Evolutionary conservation across 371 early-diverging fungal genomes (phyloP).

Genomic region (Saksenaea oblongispora): DNA sequence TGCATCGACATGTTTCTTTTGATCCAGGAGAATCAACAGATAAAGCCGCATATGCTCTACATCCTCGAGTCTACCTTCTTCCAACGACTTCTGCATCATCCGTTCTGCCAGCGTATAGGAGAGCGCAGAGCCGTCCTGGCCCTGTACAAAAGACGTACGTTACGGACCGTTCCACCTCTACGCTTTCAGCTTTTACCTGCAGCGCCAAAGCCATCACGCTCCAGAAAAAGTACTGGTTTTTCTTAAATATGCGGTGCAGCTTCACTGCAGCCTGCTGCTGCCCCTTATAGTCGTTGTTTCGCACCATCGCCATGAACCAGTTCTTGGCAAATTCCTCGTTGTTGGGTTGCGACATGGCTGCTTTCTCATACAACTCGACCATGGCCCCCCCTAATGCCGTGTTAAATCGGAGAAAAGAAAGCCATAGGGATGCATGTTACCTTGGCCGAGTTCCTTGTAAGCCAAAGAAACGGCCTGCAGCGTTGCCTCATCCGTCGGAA

Average conservation of each 20-base stretch:
- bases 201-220: constrained; percentile 76
- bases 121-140: constrained; percentile 42
- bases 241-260: constrained; percentile 79
- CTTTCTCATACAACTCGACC: constrained; percentile 75
- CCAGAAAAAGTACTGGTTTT: constrained; percentile 86
- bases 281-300: constrained; percentile 68
- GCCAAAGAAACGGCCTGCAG: constrained; percentile 76
- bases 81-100: constrained; percentile 80
- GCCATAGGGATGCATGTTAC: constrained; percentile 43
- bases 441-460: constrained; percentile 60
- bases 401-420: background rate
- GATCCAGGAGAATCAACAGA: constrained; percentile 64
- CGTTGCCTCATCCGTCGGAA: constrained; percentile 73
- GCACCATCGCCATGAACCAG: constrained; percentile 86
- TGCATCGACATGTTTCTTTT: constrained; percentile 64
- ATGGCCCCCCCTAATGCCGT: constrained; percentile 57
- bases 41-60: constrained; percentile 72
- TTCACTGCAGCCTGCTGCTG: constrained; percentile 85
- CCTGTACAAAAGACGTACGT: constrained; percentile 4
- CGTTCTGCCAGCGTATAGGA: constrained; percentile 79
- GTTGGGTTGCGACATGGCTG: constrained; percentile 60
- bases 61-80: constrained; percentile 61
- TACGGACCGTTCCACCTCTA: background rate
- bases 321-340: constrained; percentile 78
- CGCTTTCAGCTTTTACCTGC: constrained; percentile 44